Percentiles rank a stretch among this genome's conserved stretches.
phyloP scores from a whole-genome alignment of 2,329 filamentous ascomycete species.

The Paracorniculantispora psalliotae region DNA sequence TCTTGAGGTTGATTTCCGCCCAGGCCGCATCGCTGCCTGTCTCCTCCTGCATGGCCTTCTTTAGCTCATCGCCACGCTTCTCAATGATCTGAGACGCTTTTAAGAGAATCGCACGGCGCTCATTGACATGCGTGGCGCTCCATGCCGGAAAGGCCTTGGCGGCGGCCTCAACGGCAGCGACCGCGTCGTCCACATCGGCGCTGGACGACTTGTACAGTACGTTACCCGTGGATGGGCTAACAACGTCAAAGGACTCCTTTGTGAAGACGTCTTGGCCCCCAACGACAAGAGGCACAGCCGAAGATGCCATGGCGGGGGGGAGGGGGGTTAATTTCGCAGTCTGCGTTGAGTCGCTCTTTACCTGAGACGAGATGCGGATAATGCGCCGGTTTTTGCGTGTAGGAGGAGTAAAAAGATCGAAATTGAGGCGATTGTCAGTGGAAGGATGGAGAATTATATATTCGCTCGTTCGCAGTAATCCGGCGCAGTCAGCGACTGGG shows the following conservation, averaged over 20 bases:
- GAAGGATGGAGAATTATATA: no score
- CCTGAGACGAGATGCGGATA: no score
- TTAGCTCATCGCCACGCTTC: conserved; percentile 54
- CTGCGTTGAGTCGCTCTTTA: no score
- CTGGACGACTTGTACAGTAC: conserved; percentile 52
- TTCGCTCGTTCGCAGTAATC: no score
- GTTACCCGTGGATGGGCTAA: conserved; percentile 48
- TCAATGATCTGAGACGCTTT: conserved; percentile 63
- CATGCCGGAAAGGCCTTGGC: conserved; percentile 65
- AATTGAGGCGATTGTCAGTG: no score
- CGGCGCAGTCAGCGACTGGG: no score
- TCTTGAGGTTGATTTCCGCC: conserved; percentile 35
- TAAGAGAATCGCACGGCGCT: conserved; percentile 65
- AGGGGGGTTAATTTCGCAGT: no score
- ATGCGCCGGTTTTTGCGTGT: no score
- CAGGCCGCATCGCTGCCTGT: conserved; percentile 36
- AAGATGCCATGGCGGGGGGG: neutral
- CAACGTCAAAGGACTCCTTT: conserved; percentile 48
- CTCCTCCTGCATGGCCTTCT: conserved; percentile 51
- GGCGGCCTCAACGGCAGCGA: conserved; percentile 49
- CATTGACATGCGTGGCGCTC: conserved; percentile 55
- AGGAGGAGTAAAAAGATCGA: no score
- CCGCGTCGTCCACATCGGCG: conserved; percentile 51
- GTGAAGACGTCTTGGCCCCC: conserved; percentile 41
- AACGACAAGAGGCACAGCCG: conserved; percentile 36